Evolutionary conservation across 2,329 filamentous ascomycete genomes (phyloP), one percentile per base, ranked within the genome.

Genomic region (Fusarium sp.): DNA sequence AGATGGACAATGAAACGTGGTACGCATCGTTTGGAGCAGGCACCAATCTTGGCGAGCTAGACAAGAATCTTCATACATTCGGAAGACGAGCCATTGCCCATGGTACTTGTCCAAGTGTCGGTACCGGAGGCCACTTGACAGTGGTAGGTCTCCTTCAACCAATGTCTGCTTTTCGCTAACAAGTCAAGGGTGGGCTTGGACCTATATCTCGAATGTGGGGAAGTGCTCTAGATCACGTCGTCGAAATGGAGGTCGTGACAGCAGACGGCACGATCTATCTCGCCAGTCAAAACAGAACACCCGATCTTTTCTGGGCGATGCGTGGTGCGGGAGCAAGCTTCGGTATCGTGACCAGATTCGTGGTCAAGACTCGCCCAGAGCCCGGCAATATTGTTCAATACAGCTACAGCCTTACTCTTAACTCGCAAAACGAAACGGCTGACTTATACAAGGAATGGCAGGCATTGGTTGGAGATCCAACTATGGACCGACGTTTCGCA

Each of bases 191-290:
- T 50, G 89, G 89, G 3, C 83, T 89, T 10, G 89, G 89, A 0
- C 86, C 87, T n/a, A 85, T 85, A 70, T 90, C 88, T 9, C 83
- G 89, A 25, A 88, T 89, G 85, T 90, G 88, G 88, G 89, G 89
- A 56, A 83, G 83, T 4, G 83, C 85, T 13, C 82, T 90, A 5
- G 89, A 91, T 74, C 87, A 89, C 40, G 81, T 91, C 33, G 33
- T 82, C 81, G 63, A 80, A 65, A 62, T 84, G 74, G 69, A 83
- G 75, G 87, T 89, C 8, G 88, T 90, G 7, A 88, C 87, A 9
- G 86, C 88, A 7, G 83, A 89, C 67, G 89, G 88, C n/a, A 80
- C 80, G 15, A 83, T 90, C 42, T 77, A 84, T 40, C 83, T 81
- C 6, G 87, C 86, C 13, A 89, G 81, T 71, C 81, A 86, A 46